Evolutionary conservation across 495 filamentous ascomycete genomes (phyloP), one percentile per base, ranked within the genome.

Genomic region (Cladorrhinum samala): DNA sequence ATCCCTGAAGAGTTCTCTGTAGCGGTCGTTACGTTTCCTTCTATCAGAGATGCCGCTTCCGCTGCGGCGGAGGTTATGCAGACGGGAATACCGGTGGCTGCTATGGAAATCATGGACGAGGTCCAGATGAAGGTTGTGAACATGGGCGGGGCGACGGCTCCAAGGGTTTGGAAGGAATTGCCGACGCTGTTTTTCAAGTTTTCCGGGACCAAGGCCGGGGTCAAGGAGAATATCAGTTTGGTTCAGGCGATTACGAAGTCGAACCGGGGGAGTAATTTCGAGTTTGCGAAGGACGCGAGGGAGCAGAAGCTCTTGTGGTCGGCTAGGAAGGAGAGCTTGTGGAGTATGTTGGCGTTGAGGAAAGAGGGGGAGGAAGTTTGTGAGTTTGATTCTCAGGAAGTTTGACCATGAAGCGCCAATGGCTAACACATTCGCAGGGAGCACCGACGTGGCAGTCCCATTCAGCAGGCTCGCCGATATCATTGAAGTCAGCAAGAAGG

Each of bases 181-280:
- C 88, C 87, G 1, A 90, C 87, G 6, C 73, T 92, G 8, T 92
- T 92, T 70, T 89, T 92, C 78, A 92, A 90, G 65, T 91, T 91
- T 61, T 77, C 80, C 1, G 87, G 87, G 19, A 90, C 86, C 6
- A 85, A 84, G 56, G 69, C 74, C 9, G 77, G 81, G 27, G 87
- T 90, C 9, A 70, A 72, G 63, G 86, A 90, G 62, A 84, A 87
- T 54, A 83, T 90, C 48, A 59, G 65, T 8, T 66, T 80, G 54
- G 85, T 89, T 11, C 77, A 83, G 52, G 73, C 72, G n/a, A 81
- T 89, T 47, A 77, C 85, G 0, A 83, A 81, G 52, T 57, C 63
- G 25, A 77, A 86, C 59, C 77, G 78, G 53, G 78, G 83, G 1
- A 80, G 80, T 44, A 78, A 83, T 51, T 91, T 91, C 67, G 83